Base-by-base conservation (phyloP, 768 basidiomycete species). In the Pulveroboletus sp. region DNA sequence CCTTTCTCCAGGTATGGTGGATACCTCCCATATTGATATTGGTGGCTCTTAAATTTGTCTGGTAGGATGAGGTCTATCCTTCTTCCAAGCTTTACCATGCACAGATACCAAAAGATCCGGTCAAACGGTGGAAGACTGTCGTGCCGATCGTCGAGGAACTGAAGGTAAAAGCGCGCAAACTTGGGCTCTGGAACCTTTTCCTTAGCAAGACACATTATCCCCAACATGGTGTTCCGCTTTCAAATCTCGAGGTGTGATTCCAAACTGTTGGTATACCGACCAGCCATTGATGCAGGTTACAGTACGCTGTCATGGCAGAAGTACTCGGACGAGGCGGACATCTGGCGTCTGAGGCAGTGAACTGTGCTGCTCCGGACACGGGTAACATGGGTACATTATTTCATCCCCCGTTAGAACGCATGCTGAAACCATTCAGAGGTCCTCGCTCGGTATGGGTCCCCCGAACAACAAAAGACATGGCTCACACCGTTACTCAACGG, bases 301-400 rank as follows among this genome's bases (percentile, higher is more conserved):
- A 94, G 92, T 98, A 99, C 66, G 92, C 90, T 33, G 87, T 97
- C 24, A 97, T 97, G 85, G 94, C 94, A n/a, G 95, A 97, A 69
- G 69, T 97, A 37, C 79, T 97, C 56, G 94, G 94, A 5, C 82
- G 91, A 47, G 85, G 79, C 19, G 85, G 87, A 9, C 85, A 85
- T 55, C 70, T 94, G 42, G 91, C 87, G 3, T 84, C 94, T 19
- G 86, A 97, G 71, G 82, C 79, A 12, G 84, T 89, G 47, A 99
- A 99, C 63, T 98, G 94, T 70, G 84, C 94, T 21, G 94, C 94
- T 13, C 95, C 95, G 25, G 95, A 98, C 69, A 98, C 95, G 14
- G 95, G 94, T 2, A 97, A 97, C 67, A 97, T 97, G 94, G 93
- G 92, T 90, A 57, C 42, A 14, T 27, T 8, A 6, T 57, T 43